Evolutionary conservation across 495 filamentous ascomycete genomes (phyloP).

Genomic region (Aspergillus egyptiacus): DNA sequence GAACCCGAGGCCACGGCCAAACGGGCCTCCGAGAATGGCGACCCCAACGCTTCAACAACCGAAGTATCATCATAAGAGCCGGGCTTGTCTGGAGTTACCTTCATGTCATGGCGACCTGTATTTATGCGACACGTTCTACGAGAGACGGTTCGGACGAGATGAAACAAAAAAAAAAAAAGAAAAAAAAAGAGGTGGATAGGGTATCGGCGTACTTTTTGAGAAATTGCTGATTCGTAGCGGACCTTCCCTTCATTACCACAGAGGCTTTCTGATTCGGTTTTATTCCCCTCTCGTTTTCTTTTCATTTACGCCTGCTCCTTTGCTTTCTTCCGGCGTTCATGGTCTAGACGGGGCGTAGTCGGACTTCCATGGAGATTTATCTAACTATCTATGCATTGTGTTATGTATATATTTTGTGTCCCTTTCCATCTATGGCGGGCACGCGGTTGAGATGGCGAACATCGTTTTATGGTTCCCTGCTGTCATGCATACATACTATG

Average conservation of each 20-base stretch:
- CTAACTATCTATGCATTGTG: too few relatives aligned
- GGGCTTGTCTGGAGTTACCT: background rate
- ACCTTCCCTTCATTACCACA: background rate
- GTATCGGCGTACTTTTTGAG: constrained; percentile 1
- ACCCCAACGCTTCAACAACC: constrained; percentile 2
- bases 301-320: background rate
- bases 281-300: constrained; percentile 7
- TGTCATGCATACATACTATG: too few relatives aligned
- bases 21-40: background rate
- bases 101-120: background rate
- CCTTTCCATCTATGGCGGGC: too few relatives aligned
- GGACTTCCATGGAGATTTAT: too few relatives aligned
- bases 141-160: background rate
- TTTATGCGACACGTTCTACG: constrained; percentile 17
- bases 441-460: too few relatives aligned
- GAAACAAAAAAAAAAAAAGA: background rate
- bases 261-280: background rate
- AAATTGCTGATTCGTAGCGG: background rate
- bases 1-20: background rate
- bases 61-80: constrained; percentile 1
- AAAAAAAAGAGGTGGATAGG: background rate
- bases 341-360: background rate
- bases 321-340: background rate
- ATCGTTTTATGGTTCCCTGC: too few relatives aligned
- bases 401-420: too few relatives aligned